A percentile compares a stretch with the other conserved stretches of the same genome.
Conservation (phyloP, 768 basidiomycete species). For the Brasilioporus rufonigricans region DNA sequence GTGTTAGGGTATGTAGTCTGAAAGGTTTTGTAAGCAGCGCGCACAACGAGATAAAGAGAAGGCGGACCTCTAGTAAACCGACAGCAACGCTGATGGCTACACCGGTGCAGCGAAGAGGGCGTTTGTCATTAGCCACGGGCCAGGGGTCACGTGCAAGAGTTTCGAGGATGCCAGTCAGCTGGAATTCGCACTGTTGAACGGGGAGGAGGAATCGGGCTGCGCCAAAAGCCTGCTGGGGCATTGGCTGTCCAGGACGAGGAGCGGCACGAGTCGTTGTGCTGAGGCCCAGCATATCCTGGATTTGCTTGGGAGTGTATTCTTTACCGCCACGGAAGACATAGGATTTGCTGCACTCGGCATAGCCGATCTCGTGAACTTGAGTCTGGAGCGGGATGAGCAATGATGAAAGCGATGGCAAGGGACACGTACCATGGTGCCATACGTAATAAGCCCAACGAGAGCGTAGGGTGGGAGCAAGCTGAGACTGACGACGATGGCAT, state of each 20-base stretch:
- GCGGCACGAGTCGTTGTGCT: conserved; percentile 77
- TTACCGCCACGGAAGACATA: conserved; percentile 99
- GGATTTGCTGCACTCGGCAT: conserved; percentile 93
- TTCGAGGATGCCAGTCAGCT: conserved; percentile 91
- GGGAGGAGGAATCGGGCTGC: conserved; percentile 92
- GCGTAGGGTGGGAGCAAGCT: conserved; percentile 92
- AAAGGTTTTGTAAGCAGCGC: background rate
- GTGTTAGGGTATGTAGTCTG: conserved; percentile 92
- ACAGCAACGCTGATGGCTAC: conserved; percentile 93
- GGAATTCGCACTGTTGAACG: conserved; percentile 91
- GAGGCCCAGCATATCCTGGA: conserved; percentile 93
- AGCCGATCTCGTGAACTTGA: conserved; percentile 98
- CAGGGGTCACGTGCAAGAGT: conserved; percentile 87
- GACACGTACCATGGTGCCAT: conserved; percentile 85
- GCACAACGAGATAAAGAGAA: background rate
- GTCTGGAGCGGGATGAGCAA: conserved; percentile 49
- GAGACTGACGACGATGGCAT: conserved; percentile 92
- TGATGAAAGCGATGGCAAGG: background rate
- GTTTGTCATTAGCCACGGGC: conserved; percentile 95
- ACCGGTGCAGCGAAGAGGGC: conserved; percentile 91
- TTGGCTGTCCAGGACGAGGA: conserved; percentile 81
- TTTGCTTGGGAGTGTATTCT: conserved; percentile 94
- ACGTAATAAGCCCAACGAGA: conserved; percentile 94
- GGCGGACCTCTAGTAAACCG: conserved; percentile 77
- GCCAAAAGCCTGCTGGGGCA: conserved; percentile 77